A percentile compares a stretch with the other conserved stretches of the same genome.
These are phyloP conservation scores for Chaetomium strumarium DNA, from an alignment of 2,329 filamentous ascomycete genomes.

Conservation along the genomic window DNA sequence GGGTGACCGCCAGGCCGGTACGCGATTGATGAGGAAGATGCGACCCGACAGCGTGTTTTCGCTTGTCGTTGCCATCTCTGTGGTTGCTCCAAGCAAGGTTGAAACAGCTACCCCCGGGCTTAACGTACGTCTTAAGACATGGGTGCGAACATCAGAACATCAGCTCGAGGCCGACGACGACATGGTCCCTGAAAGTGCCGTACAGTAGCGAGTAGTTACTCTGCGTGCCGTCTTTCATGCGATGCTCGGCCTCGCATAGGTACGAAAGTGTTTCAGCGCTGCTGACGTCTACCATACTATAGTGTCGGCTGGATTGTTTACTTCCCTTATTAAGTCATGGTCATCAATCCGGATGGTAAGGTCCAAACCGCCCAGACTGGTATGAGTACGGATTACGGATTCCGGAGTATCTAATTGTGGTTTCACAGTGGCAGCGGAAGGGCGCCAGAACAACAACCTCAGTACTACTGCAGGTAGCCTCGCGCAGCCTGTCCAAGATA, in stretches of 20 bases:
- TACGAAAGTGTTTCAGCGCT: background rate
- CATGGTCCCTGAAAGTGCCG: slow-evolving; percentile 10
- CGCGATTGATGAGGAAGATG: background rate
- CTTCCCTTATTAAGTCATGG: too few species aligned
- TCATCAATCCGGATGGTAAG: too few species aligned
- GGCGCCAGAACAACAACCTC: too few species aligned
- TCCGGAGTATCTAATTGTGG: too few species aligned
- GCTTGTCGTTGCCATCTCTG: slow-evolving; percentile 8
- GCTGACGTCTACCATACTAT: background rate
- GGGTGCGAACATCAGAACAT: background rate
- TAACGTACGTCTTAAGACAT: slow-evolving; percentile 6
- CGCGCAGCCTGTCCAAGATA: too few species aligned
- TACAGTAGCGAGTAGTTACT: slow-evolving; percentile 10
- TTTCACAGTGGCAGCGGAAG: too few species aligned
- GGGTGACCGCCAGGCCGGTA: slow-evolving; percentile 7
- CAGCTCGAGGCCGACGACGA: slow-evolving; percentile 1
- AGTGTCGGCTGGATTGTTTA: too few species aligned
- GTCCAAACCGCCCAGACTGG: too few species aligned
- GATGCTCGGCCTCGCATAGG: background rate
- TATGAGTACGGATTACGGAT: too few species aligned
- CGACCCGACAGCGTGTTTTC: slow-evolving; percentile 12
- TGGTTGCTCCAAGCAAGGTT: background rate
- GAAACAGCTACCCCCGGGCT: background rate
- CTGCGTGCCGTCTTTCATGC: slow-evolving; percentile 5
- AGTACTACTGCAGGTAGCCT: too few species aligned